Evolutionary conservation across 805 yeast genomes (phyloP), one percentile per base, ranked within the genome.

Genomic region (Brettanomyces bruxellensis): DNA sequence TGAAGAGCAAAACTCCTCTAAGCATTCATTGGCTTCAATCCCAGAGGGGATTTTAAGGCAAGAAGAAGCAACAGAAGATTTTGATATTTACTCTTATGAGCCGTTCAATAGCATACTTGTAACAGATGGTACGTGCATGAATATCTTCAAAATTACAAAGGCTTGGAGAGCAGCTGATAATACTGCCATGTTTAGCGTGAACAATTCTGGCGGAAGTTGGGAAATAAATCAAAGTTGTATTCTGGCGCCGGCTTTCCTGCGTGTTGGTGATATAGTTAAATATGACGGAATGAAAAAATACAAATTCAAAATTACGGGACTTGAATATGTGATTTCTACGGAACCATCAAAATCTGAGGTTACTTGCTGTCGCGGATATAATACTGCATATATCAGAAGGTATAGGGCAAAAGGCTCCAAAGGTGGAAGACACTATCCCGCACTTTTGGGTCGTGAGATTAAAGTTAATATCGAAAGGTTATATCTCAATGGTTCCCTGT

Each of bases 181-280:
- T 6, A 34, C 25, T n/a, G 28, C 34, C 18, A n/a, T 24, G 22
- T 39, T 51, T 30, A 39, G 38, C 11, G 34, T 51, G 4, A 37
- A 42, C 39, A 43, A 28, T 25, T 37, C 34, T 18, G 38, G 32
- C 6, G 46, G 30, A 7, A 41, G 46, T 11, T 34, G 41, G 3
- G 25, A 41, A 14, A 45, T 49, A 6, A 42, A 46, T 13, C 24
- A 45, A 4, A 46, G n/a, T 5, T 40, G 49, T 23, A 44, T 55
- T 9, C 45, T 50, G 38, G 56, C 57, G 9, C 58, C 58, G 1
- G 43, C 52, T n/a, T 44, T 48, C 34, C 43, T 55, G 7, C 40
- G 45, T 25, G 40, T 54, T 5, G 58, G 58, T 9, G 55, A 54
- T 43, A 6, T 25, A 2, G 47, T 52, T 4, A 47, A 48, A n/a